phyloP scores from a whole-genome alignment of 441 rosid genomes.

The Eutrema salsugineum region DNA sequence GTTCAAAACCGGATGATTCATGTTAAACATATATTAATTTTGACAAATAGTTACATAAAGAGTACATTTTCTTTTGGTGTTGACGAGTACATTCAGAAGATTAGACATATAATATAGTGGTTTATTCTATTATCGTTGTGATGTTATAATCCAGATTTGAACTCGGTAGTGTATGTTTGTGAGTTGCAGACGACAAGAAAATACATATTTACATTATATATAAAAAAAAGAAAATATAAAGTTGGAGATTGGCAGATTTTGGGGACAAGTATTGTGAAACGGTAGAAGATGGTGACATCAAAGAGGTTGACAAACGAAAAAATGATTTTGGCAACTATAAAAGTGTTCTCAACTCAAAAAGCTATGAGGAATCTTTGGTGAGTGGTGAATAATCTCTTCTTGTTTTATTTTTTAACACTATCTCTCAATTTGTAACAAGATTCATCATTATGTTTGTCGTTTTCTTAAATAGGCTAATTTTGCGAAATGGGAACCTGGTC shows the following conservation, averaged over 20 bases:
- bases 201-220: background rate
- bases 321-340: constrained; percentile 38
- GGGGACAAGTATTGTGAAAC: constrained; percentile 49
- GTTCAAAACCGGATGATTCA: background rate
- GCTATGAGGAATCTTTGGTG: constrained; percentile 66
- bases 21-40: background rate
- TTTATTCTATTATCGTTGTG: background rate
- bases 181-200: no score
- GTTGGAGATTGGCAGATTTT: constrained; percentile 45
- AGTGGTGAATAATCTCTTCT: constrained; percentile 11
- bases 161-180: background rate
- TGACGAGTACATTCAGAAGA: background rate
- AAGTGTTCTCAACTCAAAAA: constrained; percentile 60
- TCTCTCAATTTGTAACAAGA: background rate
- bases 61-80: background rate
- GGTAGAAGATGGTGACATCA: constrained; percentile 24
- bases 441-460: background rate
- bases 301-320: constrained; percentile 26
- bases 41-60: background rate
- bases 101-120: background rate
- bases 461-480: constrained; percentile 51
- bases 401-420: background rate
- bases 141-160: background rate
- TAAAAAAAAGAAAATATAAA: background rate
- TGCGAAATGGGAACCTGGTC: constrained; percentile 81